These are phyloP conservation scores for Sclerotinia borealis DNA, from an alignment of 2,329 filamentous ascomycete species.

Conservation along the genomic window DNA sequence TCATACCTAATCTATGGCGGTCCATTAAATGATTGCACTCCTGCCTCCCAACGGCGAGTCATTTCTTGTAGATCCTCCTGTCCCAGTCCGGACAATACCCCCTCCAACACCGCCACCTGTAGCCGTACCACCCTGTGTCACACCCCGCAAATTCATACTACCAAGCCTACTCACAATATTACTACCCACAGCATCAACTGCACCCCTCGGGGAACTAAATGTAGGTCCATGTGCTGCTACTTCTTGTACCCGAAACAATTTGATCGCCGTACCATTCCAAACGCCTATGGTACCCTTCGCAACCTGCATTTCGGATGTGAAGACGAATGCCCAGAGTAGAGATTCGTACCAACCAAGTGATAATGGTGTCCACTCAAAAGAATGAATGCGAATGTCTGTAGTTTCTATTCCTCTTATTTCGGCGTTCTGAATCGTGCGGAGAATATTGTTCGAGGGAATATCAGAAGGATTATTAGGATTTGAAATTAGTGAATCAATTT, in stretches of 20 bases:
- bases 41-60: constrained; percentile 8
- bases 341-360: constrained; percentile 95
- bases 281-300: constrained; percentile 82
- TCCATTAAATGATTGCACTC: constrained; percentile 13
- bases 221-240: constrained; percentile 73
- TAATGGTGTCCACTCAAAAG: constrained; percentile 89
- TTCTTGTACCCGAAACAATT: constrained; percentile 85
- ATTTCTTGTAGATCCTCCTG: constrained; percentile 9
- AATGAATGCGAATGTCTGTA: constrained; percentile 69
- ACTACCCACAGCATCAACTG: constrained; percentile 87
- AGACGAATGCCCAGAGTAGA: constrained; percentile 88
- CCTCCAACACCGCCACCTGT: background rate
- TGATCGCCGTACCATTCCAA: constrained; percentile 87
- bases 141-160: constrained; percentile 47
- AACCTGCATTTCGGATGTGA: constrained; percentile 82
- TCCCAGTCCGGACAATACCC: constrained; percentile 11
- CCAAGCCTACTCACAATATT: constrained; percentile 84
- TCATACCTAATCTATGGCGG: background rate
- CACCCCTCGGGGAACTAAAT: constrained; percentile 77
- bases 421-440: constrained; percentile 53
- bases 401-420: constrained; percentile 68
- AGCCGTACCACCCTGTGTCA: constrained; percentile 13
- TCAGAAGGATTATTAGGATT: constrained; percentile 39
- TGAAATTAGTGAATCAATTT: constrained; percentile 53
- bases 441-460: constrained; percentile 40